Evolutionary conservation across 257 asterid species (phyloP).

Genomic region (Thymus mandschuricus): DNA sequence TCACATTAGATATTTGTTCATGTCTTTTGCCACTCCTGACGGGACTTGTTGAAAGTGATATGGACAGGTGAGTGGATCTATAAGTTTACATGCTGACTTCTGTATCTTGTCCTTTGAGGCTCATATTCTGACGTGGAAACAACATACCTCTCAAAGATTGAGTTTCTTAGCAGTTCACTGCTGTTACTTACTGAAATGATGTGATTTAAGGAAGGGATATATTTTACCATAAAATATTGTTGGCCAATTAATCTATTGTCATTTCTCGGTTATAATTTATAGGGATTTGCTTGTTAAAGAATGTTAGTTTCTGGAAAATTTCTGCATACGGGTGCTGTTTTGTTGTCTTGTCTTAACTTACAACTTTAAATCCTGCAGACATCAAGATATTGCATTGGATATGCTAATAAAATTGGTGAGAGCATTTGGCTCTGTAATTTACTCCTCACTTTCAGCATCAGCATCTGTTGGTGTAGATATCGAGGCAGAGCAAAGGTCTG

Average conservation of each 20-base stretch:
- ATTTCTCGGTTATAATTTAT: not conserved
- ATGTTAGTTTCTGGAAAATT: constrained; percentile 16
- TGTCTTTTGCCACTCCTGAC: constrained; percentile 83
- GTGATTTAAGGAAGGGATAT: not conserved
- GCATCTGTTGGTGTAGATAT: constrained; percentile 94
- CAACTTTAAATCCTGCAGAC: constrained; percentile 54
- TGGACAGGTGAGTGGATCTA: constrained; percentile 66
- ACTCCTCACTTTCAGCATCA: constrained; percentile 82
- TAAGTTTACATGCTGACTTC: not conserved
- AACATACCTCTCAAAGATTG: constrained; percentile 4
- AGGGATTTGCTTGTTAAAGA: not conserved
- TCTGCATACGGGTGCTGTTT: constrained; percentile 1
- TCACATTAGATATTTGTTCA: constrained; percentile 83
- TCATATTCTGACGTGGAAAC: constrained; percentile 14
- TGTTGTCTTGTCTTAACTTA: constrained; percentile 22
- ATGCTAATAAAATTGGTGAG: constrained; percentile 89
- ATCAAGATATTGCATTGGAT: constrained; percentile 80
- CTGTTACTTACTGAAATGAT: constrained; percentile 5
- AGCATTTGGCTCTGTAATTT: constrained; percentile 87
- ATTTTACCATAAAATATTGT: not conserved
- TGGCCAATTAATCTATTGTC: constrained; percentile 8
- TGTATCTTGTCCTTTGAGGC: constrained; percentile 24
- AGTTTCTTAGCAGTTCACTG: constrained; percentile 13
- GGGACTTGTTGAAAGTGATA: constrained; percentile 73
- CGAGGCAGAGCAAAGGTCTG: constrained; percentile 95